Base-by-base conservation (phyloP, 1,284 basidiomycete genomes). In the Malassezia sp. region DNA sequence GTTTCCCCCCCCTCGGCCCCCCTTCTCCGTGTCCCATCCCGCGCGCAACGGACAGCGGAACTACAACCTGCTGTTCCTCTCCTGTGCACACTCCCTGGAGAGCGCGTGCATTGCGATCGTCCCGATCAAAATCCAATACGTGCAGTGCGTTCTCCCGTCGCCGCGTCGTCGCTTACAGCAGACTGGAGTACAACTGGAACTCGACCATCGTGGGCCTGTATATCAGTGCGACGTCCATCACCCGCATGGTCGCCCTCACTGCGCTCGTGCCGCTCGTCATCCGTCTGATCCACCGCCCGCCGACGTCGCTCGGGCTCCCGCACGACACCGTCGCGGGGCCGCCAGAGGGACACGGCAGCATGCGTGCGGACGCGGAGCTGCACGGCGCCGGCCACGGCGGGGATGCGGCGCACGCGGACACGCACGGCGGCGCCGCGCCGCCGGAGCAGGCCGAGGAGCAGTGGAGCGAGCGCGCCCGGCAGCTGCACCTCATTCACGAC, bases 401-500 rank as follows among this genome's bases (percentile, higher is more conserved):
- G 8, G 15, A 6, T 8, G 17, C 31, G 3, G 18, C 37, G 2
- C 7, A n/a, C 10, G 17, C 43, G 26, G 46, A 49, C 36, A 37
- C 36, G n/a, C 23, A 43, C 3, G 46, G 46, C 15, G 23, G 39
- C 39, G 26, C 26, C 7, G 34, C 17, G 12, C 21, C 27, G 9
- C n/a, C 22, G 11, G 5, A 4, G n/a, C 15, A 7, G 7, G 12
- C 26, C 26, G 66, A 69, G 28, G 54, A 65, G 34, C 56, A 63
- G 20, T 70, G 67, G 67, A 55, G 48, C 3, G 30, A 61, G 28
- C 60, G 67, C 2, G 60, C 57, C 6, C 57, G 61, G 34, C 61
- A 65, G 21, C 49, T 70, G 4, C 57, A 62, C 9, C 53, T 67
- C 29, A 61, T 70, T 26, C 67, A 69, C 51, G 67, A 70, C 43